Conservation (phyloP, 805 yeast species). For the Kodamaea restingae region DNA sequence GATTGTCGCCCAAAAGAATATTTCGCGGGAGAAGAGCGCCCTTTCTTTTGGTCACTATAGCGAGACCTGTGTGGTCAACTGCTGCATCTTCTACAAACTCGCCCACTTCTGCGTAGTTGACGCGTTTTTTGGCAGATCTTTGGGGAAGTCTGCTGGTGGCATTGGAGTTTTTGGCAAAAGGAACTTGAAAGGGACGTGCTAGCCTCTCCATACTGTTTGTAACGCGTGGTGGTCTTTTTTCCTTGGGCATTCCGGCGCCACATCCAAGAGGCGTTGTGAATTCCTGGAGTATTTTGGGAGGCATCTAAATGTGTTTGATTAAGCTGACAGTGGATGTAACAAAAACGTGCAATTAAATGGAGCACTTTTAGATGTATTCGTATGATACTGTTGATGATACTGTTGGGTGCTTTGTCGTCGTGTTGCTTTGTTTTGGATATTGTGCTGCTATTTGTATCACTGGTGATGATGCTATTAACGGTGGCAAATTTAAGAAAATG, state of each 20-base stretch:
- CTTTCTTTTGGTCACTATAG: conserved; percentile 19
- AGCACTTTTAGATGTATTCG: too few relatives aligned
- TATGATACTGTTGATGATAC: too few relatives aligned
- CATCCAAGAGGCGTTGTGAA: conserved; percentile 54
- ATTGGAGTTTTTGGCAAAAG: conserved; percentile 35
- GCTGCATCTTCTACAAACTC: conserved; percentile 17
- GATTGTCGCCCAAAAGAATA: conserved; percentile 36
- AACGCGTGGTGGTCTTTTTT: conserved; percentile 50
- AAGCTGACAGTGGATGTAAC: too few relatives aligned
- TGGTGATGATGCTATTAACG: too few relatives aligned
- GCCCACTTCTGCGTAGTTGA: conserved; percentile 29
- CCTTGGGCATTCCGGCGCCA: conserved; percentile 64
- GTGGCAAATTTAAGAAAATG: too few relatives aligned
- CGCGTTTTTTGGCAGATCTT: conserved; percentile 30
- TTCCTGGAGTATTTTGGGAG: conserved; percentile 21
- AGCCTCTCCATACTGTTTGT: conserved; percentile 50
- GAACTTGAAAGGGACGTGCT: conserved; percentile 67
- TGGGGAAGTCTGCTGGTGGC: conserved; percentile 14
- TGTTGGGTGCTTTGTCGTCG: too few relatives aligned
- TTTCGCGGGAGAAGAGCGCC: conserved; percentile 64
- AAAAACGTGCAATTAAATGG: too few relatives aligned
- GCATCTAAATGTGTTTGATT: neutral
- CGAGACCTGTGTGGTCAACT: conserved; percentile 31
- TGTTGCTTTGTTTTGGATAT: too few relatives aligned
- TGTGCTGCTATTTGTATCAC: too few relatives aligned